Evolutionary conservation across 768 basidiomycete genomes (phyloP), one percentile per base, ranked within the genome.

Genomic region (Naganishia friedmannii): DNA sequence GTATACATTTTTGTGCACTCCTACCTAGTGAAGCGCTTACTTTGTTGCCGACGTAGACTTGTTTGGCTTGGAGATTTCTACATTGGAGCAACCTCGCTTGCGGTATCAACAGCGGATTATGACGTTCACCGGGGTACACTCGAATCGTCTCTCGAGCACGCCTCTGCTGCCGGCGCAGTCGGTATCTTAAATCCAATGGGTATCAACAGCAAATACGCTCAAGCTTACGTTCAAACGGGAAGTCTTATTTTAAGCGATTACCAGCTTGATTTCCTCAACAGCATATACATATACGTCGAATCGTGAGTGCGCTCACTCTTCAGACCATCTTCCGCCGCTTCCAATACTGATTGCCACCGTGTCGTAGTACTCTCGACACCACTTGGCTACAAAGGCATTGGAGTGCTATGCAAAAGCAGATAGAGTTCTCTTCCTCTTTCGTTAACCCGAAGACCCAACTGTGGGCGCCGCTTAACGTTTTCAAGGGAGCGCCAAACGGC

Each of bases 111-210:
- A 23, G 48, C 48, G 3, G 48, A 51, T 13, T 51, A 51, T 23
- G 48, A 51, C n/a, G 48, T 51, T 12, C 13, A 51, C 12, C 48
- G 48, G n/a, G 48, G 48, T 23, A 51, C 48, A 1, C 48, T 51
- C 48, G 48, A 51, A 51, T 51, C 48, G 48, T 51, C 48, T 51
- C 48, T 51, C 13, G 21, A 51, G n/a, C 48, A 51, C 23, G 48
- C 48, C 3, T 51, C 48, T 5, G n/a, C 13, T 51, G 48, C 48
- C 6, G 48, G 48, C n/a, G 48, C 48, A 3, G 48, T 51, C 23
- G 48, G 48, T 26, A 51, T 51, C n/a, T 51, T 21, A 1, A 51
- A 51, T 51, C 48, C 48, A 21, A 51, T 51, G 19, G 48, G 48
- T 8, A 51, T 51, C 48, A 51, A 23, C 23, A 21, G 23, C 48